Evolutionary conservation across 2,329 filamentous ascomycete species (phyloP).

Genomic region (Fusarium sublunatum): DNA sequence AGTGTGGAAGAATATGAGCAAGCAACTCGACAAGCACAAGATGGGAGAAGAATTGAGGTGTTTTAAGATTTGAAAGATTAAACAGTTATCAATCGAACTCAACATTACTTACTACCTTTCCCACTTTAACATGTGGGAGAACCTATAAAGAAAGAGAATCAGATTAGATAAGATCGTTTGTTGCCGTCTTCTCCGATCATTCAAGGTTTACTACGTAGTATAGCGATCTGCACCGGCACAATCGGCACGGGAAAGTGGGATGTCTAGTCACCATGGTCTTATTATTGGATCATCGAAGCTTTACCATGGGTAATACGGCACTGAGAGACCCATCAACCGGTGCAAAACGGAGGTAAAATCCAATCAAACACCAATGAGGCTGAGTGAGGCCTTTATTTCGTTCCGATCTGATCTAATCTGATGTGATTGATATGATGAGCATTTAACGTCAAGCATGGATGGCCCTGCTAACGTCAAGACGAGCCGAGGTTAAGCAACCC

Average conservation of each 20-base stretch:
- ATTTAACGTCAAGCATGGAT: too few relatives aligned
- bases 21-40: too few relatives aligned
- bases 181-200: slow-evolving; percentile 17
- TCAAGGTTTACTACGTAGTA: neutral
- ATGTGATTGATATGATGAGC: neutral
- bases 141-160: slow-evolving; percentile 16
- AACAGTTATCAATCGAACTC: neutral
- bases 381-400: neutral
- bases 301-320: slow-evolving; percentile 23
- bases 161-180: slow-evolving; percentile 42
- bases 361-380: neutral
- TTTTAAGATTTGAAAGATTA: neutral
- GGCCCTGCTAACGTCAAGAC: too few relatives aligned
- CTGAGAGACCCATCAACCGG: neutral
- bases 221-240: slow-evolving; percentile 16
- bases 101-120: neutral
- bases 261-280: slow-evolving; percentile 5
- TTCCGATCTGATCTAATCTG: slow-evolving; percentile 42
- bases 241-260: slow-evolving; percentile 30
- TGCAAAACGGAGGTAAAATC: slow-evolving; percentile 6
- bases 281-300: slow-evolving; percentile 1
- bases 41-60: too few relatives aligned
- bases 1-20: too few relatives aligned
- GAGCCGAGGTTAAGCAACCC: too few relatives aligned
- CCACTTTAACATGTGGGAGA: slow-evolving; percentile 2